These are phyloP conservation scores for Geotrichum siamense DNA, from an alignment of 1,139 yeast genomes.

Conservation along the genomic window DNA sequence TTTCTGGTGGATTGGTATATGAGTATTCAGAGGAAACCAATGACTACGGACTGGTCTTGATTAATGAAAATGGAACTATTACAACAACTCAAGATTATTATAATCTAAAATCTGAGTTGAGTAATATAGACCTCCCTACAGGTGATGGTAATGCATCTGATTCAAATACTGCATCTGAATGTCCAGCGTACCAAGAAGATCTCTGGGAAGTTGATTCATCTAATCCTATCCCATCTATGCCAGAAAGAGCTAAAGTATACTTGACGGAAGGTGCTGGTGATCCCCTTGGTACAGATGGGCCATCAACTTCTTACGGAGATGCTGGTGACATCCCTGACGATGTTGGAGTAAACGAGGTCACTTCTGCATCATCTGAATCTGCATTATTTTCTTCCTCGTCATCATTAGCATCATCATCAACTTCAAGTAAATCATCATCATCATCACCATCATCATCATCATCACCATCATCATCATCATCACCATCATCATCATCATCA, in stretches of 20 bases:
- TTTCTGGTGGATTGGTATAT: constrained; percentile 91
- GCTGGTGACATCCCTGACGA: constrained; percentile 24
- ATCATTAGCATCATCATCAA: constrained; percentile 1
- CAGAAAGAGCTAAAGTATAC: constrained; percentile 65
- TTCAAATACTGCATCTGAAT: constrained; percentile 44
- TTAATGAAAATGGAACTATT: constrained; percentile 41
- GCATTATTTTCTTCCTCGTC: constrained; percentile 20
- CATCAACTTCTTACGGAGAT: constrained; percentile 52
- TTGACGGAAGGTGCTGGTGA: constrained; percentile 69
- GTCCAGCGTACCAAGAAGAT: constrained; percentile 53
- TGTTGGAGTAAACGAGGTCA: constrained; percentile 25
- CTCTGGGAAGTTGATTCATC: constrained; percentile 56
- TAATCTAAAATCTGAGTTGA: constrained; percentile 48
- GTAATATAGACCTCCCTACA: constrained; percentile 49
- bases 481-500: no score
- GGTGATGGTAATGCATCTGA: constrained; percentile 65
- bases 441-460: no score
- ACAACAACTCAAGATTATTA: constrained; percentile 45
- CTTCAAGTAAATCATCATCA: background rate
- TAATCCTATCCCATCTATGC: constrained; percentile 65
- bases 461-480: no score
- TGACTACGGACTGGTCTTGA: constrained; percentile 76
- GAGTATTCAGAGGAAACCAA: constrained; percentile 85
- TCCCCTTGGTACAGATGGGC: constrained; percentile 67
- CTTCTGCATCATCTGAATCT: constrained; percentile 13